These are phyloP conservation scores for Allomyces arbusculus DNA, from an alignment of 192 early-diverging fungal genomes.

Conservation along the genomic window DNA sequence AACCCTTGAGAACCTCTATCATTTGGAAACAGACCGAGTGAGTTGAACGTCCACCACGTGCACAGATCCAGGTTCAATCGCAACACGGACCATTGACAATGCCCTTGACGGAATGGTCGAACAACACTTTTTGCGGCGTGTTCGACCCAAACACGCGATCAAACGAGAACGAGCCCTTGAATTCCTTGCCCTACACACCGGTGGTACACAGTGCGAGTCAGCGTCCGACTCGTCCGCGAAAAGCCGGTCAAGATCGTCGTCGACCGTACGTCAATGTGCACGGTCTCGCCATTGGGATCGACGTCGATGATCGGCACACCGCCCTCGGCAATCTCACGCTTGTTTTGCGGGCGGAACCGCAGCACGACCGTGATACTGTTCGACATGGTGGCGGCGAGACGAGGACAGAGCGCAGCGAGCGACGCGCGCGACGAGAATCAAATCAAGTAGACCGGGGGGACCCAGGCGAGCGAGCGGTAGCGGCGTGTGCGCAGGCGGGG, in stretches of 20 bases:
- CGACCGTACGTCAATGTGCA: conserved; percentile 28
- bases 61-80: too few relatives aligned
- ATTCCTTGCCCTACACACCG: conserved; percentile 28
- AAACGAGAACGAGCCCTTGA: conserved; percentile 62
- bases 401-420: too few relatives aligned
- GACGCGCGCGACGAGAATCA: too few relatives aligned
- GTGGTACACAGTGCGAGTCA: background rate
- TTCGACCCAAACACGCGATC: conserved; percentile 77
- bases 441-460: too few relatives aligned
- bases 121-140: conserved; percentile 65
- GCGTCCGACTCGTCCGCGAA: background rate
- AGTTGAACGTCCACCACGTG: too few relatives aligned
- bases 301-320: conserved; percentile 67
- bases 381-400: background rate
- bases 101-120: conserved; percentile 74
- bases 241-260: background rate
- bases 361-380: conserved; percentile 94
- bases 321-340: conserved; percentile 72
- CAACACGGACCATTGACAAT: conserved; percentile 66
- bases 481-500: too few relatives aligned
- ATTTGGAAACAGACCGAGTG: too few relatives aligned
- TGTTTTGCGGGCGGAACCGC: conserved; percentile 91
- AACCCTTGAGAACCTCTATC: conserved; percentile 80
- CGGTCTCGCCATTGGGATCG: conserved; percentile 46
- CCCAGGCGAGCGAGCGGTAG: too few relatives aligned